These are phyloP conservation scores for Aspergillus homomorphus DNA, from an alignment of 495 filamentous ascomycete genomes.

Conservation along the genomic window DNA sequence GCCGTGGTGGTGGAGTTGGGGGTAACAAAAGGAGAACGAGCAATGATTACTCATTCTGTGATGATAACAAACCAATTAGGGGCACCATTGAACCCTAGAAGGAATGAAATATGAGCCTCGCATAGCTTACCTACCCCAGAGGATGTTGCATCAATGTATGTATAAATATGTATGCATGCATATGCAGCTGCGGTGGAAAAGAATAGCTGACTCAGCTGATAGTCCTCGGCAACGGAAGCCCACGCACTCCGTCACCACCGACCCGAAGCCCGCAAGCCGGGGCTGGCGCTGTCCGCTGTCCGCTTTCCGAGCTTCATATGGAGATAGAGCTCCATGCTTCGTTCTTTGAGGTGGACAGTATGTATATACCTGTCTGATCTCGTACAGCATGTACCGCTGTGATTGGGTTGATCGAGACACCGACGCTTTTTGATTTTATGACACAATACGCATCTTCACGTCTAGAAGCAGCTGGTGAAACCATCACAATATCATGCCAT, in stretches of 20 bases:
- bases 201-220: slow-evolving; percentile 8
- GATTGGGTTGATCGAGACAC: no score
- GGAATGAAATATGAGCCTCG: neutral
- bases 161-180: neutral
- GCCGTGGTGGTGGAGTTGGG: neutral
- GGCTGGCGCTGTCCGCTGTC: neutral
- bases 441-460: no score
- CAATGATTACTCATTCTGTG: no score
- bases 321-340: no score
- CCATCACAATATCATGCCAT: no score
- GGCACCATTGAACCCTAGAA: no score
- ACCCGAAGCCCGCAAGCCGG: slow-evolving; percentile 3
- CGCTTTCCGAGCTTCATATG: neutral
- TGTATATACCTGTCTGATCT: no score
- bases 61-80: no score
- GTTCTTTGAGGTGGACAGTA: no score
- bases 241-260: slow-evolving; percentile 10
- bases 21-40: neutral
- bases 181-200: neutral
- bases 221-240: slow-evolving; percentile 10
- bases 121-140: neutral
- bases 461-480: no score
- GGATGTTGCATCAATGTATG: no score
- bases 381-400: neutral
- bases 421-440: no score